Evolutionary conservation across 148 eudicot species (phyloP), one percentile per base, ranked within the genome.

Genomic region (Camellia granthamiana): DNA sequence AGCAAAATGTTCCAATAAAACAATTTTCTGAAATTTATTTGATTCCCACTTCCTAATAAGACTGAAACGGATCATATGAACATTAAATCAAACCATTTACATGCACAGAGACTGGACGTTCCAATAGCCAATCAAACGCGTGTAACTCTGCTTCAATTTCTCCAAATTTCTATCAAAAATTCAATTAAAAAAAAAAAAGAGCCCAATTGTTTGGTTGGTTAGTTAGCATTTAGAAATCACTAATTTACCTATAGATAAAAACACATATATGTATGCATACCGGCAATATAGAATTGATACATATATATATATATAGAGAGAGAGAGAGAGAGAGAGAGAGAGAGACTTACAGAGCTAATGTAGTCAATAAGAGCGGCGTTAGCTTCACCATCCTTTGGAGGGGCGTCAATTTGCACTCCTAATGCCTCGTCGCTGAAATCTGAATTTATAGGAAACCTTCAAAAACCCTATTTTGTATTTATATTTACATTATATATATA

Each of bases 391-490:
- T 95, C 97, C 72, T 90, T 86, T 15, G 97, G 93, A 49, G 97
- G 98, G 2, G 98, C 98, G 78, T 95, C 97, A 76, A 95, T 95
- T 88, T 95, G 98, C 43, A 95, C 97, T 77, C 98, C 94, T 30
- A 95, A 78, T 13, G 97, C 97, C 59, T 92, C 98, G 58, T 95
- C 94, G 68, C 81, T 86, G 47, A 95, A 84, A 89, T 95, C 97
- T 94, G 79, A 59, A 64, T 47, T 62, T 13, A 70, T 3, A 3
- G 60, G 2, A 23, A 69, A 82, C 0, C 56, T 23, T 12, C 69
- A 21, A 13, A 59, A 0, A 46, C 1, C n/a, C 14, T 18, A 72
- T 19, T n/a, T 42, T 16, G 41, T 16, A 56, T 9, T 2, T 3
- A 6, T 67, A 11, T 16, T 3, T 67, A 4, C 6, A 13, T 52